Conservation (phyloP, 2,329 filamentous ascomycete species). For the Colletotrichum navitas region DNA sequence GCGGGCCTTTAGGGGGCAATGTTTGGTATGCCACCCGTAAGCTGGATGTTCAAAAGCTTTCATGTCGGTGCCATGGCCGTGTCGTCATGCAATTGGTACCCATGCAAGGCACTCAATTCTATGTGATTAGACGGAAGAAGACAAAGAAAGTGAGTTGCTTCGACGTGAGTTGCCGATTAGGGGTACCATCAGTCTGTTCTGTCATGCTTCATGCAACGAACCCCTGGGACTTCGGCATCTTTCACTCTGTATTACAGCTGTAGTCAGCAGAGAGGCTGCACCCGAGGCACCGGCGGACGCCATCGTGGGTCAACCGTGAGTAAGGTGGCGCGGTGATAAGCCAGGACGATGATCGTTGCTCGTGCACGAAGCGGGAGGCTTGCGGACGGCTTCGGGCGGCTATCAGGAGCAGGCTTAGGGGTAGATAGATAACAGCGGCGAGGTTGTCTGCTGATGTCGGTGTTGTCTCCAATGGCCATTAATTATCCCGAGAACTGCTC, state of each 20-base stretch:
- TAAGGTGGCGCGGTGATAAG: not conserved
- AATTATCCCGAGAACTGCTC: slow-evolving; percentile 1
- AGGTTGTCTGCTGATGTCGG: slow-evolving; percentile 11
- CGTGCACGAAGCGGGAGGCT: not conserved
- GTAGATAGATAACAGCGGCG: not conserved
- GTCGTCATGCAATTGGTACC: slow-evolving; percentile 27
- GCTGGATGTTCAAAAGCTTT: not conserved
- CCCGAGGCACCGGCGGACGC: not conserved
- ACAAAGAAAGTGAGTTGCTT: slow-evolving; percentile 36
- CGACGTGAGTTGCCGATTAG: slow-evolving; percentile 25
- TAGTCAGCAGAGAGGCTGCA: not conserved
- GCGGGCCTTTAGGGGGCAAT: not conserved
- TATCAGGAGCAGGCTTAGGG: not conserved
- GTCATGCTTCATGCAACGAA: not conserved
- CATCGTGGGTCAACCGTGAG: slow-evolving; percentile 1
- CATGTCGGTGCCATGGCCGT: slow-evolving; percentile 3
- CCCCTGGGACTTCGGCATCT: not conserved
- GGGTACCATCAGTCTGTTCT: slow-evolving; percentile 13
- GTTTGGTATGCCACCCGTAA: slow-evolving; percentile 2
- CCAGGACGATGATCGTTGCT: not conserved
- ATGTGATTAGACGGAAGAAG: slow-evolving; percentile 23
- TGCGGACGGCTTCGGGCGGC: slow-evolving; percentile 4
- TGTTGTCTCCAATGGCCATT: slow-evolving; percentile 3
- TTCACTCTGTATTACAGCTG: not conserved
- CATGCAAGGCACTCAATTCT: slow-evolving; percentile 9